phyloP scores from a whole-genome alignment of 805 yeast species.

The Yamadazyma paraphyllophila region DNA sequence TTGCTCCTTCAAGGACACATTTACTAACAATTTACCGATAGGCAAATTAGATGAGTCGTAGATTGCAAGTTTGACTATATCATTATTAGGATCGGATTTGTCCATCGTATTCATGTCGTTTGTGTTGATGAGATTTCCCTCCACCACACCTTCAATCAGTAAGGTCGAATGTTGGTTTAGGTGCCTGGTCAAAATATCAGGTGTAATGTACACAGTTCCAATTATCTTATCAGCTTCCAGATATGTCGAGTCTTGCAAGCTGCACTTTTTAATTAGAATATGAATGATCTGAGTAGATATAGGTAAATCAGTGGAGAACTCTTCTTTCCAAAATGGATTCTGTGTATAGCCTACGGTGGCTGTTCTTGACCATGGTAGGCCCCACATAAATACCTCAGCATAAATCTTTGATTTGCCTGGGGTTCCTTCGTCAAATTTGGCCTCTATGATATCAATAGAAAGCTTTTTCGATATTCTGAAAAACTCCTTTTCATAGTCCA shows the following conservation, averaged over 20 bases:
- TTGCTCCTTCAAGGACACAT: constrained; percentile 49
- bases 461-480: constrained; percentile 56
- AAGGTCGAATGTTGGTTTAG: constrained; percentile 33
- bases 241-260: constrained; percentile 10
- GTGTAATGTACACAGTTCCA: constrained; percentile 56
- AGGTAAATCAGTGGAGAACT: constrained; percentile 61
- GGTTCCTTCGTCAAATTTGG: constrained; percentile 44
- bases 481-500: constrained; percentile 27
- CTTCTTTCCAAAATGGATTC: constrained; percentile 84
- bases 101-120: constrained; percentile 14
- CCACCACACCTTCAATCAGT: constrained; percentile 22
- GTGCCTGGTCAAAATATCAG: constrained; percentile 44
- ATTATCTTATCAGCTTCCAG: constrained; percentile 36
- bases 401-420: constrained; percentile 40
- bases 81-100: constrained; percentile 19
- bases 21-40: constrained; percentile 58
- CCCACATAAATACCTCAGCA: constrained; percentile 73
- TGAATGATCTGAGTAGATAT: constrained; percentile 51
- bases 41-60: constrained; percentile 40
- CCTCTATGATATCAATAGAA: constrained; percentile 62
- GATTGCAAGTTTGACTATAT: constrained; percentile 46
- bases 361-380: constrained; percentile 74
- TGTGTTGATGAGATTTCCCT: constrained; percentile 22
- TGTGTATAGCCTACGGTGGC: constrained; percentile 50
- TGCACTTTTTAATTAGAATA: constrained; percentile 43